Evolutionary conservation across 306 rosid genomes (phyloP), one percentile per base, ranked within the genome.

Genomic region (Trifolium dubium): DNA sequence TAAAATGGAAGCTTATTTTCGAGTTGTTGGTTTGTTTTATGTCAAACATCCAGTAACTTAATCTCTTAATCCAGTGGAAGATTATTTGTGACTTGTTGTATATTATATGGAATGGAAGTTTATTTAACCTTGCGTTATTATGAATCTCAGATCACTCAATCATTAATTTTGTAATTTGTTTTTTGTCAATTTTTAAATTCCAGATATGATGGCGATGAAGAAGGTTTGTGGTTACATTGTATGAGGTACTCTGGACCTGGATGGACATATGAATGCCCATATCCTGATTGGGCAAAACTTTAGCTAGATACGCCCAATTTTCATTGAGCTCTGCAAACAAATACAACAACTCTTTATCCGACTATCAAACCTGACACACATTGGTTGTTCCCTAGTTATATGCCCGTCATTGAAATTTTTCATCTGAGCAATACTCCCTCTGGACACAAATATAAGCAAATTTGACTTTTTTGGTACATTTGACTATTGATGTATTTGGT

Each of bases 171-270:
- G 5, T 4, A 4, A 3, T 35, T 8, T 31, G 60, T 31, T 69
- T 29, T 17, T 32, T 47, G 28, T 59, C 72, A 30, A 10, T 74
- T 80, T 66, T 61, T 34, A 58, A 15, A 81, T 72, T 77, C 85
- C 88, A 89, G 98, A 41, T 91, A 93, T 59, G 89, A 77, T 44
- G 76, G 64, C 6, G 73, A 85, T 73, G 97, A 90, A 79, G 92
- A 90, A 74, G 98, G 85, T 35, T 64, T 92, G 66, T 89, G 97
- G 97, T 85, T 90, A 39, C 98, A 90, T 71, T 90, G 97, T 82
- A 32, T 82, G 79, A 75, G 80, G 32, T 90, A 90, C 68, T 77
- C 92, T 35, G 98, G 95, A 76, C 91, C 98, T 5, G 98, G 85
- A 69, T 92, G 98, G 98, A 49, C 44, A 13, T 92, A 90, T 60